Evolutionary conservation across 2,329 filamentous ascomycete species (phyloP), one percentile per base, ranked within the genome.

Genomic region (Calonectria henricotiae): DNA sequence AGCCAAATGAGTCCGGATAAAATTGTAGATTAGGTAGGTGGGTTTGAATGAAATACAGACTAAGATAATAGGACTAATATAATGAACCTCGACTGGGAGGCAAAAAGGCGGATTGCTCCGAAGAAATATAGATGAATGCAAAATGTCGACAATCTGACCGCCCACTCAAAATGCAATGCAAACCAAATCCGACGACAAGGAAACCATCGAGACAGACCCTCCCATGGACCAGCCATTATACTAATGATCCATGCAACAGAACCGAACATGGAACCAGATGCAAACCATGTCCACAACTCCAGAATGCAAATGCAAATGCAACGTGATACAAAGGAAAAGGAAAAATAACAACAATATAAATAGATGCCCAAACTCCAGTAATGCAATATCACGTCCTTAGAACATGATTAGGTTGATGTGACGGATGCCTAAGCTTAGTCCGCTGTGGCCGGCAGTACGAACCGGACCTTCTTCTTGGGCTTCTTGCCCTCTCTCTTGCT

Each of bases 381-480:
- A 81, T 79, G 77, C 76, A 77, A 60, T 25, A 49, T 39, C 20
- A n/a, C 9, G 32, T 27, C 32, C 55, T 49, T 37, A 25, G 41
- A 46, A 17, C 15, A 39, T 62, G 58, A 44, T 62, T 47, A 9
- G 27, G 39, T 25, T n/a, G 27, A 15, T 25, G 35, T 9, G 37
- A 9, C 6, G 30, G 37, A 25, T 30, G 3, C 43, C 5, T 20
- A 27, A 23, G 35, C 25, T 76, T 58, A 70, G 61, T 76, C 76
- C 77, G 86, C 83, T 80, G 79, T 79, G 15, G 79, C 81, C 32
- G 87, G 87, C 64, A 89, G 82, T 67, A 88, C 79, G 73, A 89
- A 89, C 68, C 88, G 83, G 65, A 90, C 88, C 82, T 79, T 88
- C 86, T 89, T 89, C 82, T 83, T 84, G 55, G 84, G 83, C 85